Base-by-base conservation (phyloP, 1,284 basidiomycete genomes). In the Takashimella tepidaria region DNA sequence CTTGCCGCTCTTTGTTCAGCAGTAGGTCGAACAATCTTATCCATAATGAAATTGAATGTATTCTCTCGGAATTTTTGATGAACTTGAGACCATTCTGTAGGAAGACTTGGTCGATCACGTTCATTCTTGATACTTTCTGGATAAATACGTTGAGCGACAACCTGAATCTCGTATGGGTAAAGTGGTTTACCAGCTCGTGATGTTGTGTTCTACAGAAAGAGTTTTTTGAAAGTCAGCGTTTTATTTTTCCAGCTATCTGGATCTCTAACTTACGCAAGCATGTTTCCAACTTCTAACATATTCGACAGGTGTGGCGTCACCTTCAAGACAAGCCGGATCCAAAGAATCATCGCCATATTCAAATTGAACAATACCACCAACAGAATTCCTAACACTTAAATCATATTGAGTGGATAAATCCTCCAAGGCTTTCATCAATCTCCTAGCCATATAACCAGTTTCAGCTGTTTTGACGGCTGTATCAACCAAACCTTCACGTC, bases 391-490 rank as follows among this genome's bases (percentile, higher is more conserved):
- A 19, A 99, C 95, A n/a, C 90, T 92, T 25, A 93, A 78, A 74
- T 98, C 96, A 75, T 99, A 99, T 58, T 97, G 91, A 0, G 91
- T 93, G 4, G 92, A 93, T 46, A 99, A 78, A 78, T 98, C 96
- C 73, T 99, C 96, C 61, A 99, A 77, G 2, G 96, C 95, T 75
- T 99, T 99, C 96, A 99, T 98, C 62, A 99, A 77, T 59, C 96
- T 88, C 57, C 96, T 85, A 69, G 95, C 91, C 95, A 99, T 98
- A 79, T 99, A 99, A 42, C 96, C 96, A 1, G 96, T 98, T 76
- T 98, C 96, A 19, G 96, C 96, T 1, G 96, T 99, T 79, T 99
- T 99, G 76, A 99, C 96, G 22, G 96, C 96, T 0, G 96, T 99
- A 78, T 99, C 96, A 68, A 99, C 95, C 45, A 98, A 78, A 78